Evolutionary conservation across 2,329 filamentous ascomycete species (phyloP).

Genomic region (Phaeosphaeria sp.): DNA sequence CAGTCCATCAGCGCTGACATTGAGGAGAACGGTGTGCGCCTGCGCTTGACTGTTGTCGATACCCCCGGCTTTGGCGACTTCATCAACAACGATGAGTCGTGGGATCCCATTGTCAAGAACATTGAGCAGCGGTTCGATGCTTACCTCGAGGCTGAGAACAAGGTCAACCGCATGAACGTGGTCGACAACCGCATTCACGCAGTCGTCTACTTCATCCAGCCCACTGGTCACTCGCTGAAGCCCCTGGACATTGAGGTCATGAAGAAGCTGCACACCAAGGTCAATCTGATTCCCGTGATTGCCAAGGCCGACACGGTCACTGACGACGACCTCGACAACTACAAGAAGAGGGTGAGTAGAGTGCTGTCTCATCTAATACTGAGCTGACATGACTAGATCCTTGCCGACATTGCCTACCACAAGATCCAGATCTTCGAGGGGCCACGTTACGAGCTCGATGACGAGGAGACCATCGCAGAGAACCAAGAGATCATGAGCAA

Average conservation of each 20-base stretch:
- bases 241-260: constrained; percentile 99
- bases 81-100: constrained; percentile 99
- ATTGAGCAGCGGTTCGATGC: constrained; percentile 99
- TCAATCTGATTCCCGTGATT: constrained; percentile 99
- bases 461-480: constrained; percentile 99
- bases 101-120: constrained; percentile 98
- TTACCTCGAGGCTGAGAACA: constrained; percentile 99
- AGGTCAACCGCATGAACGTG: constrained; percentile 99
- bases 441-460: constrained; percentile 96
- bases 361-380: neutral
- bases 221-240: constrained; percentile 97
- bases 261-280: constrained; percentile 99
- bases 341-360: constrained; percentile 90
- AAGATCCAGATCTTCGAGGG: constrained; percentile 99
- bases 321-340: constrained; percentile 90
- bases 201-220: constrained; percentile 99
- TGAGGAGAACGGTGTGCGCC: constrained; percentile 96
- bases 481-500: constrained; percentile 99
- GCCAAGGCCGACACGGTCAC: constrained; percentile 98
- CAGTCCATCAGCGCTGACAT: constrained; percentile 69
- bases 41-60: constrained; percentile 95
- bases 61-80: constrained; percentile 99
- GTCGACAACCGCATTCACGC: constrained; percentile 99
- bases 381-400: constrained; percentile 68
- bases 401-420: constrained; percentile 95